These are phyloP conservation scores for Olyra latifolia DNA, from an alignment of 176 grass and related monocot species.

Conservation along the genomic window DNA sequence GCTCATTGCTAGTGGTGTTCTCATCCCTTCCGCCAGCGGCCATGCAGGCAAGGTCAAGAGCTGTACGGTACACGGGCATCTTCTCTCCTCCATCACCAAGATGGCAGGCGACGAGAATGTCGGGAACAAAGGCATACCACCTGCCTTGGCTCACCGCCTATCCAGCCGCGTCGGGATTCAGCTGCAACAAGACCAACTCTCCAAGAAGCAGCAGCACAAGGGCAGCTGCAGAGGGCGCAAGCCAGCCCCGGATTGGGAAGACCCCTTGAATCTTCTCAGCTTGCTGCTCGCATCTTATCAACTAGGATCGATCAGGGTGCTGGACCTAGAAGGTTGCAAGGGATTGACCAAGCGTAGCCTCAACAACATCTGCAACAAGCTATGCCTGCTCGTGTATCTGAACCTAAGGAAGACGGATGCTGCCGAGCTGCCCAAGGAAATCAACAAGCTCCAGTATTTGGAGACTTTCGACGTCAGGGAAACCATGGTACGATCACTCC, in stretches of 20 bases:
- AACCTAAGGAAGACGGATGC: background rate
- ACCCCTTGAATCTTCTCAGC: background rate
- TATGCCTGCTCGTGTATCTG: background rate
- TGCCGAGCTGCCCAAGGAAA: background rate
- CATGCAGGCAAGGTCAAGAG: background rate
- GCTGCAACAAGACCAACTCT: background rate
- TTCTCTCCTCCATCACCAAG: background rate
- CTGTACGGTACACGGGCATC: background rate
- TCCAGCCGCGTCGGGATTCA: background rate
- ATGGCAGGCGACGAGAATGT: background rate
- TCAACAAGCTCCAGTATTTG: slow-evolving; percentile 12
- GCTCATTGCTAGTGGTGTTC: background rate
- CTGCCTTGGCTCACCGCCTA: background rate
- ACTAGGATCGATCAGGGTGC: background rate
- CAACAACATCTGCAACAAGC: background rate
- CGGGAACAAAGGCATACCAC: background rate
- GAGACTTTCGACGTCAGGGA: slow-evolving; percentile 31
- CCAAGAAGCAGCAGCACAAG: too few relatives aligned
- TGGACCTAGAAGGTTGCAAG: slow-evolving; percentile 18
- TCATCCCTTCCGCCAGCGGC: background rate
- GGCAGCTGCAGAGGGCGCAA: too few relatives aligned
- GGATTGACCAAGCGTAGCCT: background rate
- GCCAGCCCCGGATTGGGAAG: too few relatives aligned
- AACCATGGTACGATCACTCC: background rate
- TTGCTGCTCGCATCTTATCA: too few relatives aligned